A percentile compares a stretch with the other conserved stretches of the same genome.
Conservation (phyloP, 169 alveolate genomes). For the Eimeria praecox region DNA sequence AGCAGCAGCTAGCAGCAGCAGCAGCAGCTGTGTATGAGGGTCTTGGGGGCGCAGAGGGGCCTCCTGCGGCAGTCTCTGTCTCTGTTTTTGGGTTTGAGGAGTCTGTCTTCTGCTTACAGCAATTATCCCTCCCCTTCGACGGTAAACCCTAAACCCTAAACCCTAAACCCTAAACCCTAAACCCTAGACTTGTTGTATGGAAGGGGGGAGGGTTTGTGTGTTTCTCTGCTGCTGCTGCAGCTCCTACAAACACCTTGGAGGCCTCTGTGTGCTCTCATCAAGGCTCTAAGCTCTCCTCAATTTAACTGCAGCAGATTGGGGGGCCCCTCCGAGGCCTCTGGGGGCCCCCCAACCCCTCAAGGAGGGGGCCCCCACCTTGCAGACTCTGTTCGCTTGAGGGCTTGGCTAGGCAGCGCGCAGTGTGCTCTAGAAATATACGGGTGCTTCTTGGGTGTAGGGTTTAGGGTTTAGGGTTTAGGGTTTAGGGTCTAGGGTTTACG, state of each 20-base stretch:
- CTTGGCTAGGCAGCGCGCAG: slow-evolving; percentile 21
- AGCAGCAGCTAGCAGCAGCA: slow-evolving; percentile 27
- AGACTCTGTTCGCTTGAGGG: not conserved
- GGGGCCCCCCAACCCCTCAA: not conserved
- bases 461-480: slow-evolving; percentile 28
- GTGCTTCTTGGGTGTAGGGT: not conserved
- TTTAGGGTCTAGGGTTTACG: slow-evolving; percentile 17
- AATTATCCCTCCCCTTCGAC: not conserved
- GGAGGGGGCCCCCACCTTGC: not conserved
- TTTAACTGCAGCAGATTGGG: not conserved
- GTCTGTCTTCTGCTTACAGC: not conserved
- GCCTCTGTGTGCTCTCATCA: not conserved
- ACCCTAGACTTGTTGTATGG: not conserved
- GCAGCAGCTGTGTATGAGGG: slow-evolving; percentile 4
- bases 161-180: not conserved
- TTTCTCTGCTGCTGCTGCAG: not conserved
- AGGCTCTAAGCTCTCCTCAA: not conserved
- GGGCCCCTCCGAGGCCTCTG: not conserved
- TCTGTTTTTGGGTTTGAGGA: not conserved
- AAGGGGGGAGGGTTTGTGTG: not conserved
- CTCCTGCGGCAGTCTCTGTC: slow-evolving; percentile 25
- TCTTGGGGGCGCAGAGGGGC: slow-evolving; percentile 13
- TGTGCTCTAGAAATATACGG: slow-evolving; percentile 3
- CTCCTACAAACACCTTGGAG: not conserved
- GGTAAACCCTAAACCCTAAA: not conserved